Evolutionary conservation across 2,329 filamentous ascomycete genomes (phyloP), one percentile per base, ranked within the genome.

Genomic region (Epichloe elymi): DNA sequence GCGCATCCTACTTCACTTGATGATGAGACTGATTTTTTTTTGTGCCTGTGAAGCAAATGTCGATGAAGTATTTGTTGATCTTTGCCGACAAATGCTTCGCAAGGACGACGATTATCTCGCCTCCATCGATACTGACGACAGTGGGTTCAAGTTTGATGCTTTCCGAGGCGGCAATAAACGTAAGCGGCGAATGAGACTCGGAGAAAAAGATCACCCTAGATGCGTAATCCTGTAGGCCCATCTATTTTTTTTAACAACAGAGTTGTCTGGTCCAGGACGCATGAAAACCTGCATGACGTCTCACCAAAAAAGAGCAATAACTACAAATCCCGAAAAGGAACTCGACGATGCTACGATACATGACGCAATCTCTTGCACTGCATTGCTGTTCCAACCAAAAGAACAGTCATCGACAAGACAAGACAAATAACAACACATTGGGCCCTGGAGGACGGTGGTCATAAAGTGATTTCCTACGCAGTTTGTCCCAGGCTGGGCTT

Each of bases 51-150:
- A 23, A 80, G 76, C 85, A 56, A 95, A 95, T 59, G 89, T 95
- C 15, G 88, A 95, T 59, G 89, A 95, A 65, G 87, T 90, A 45
- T 95, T 95, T 67, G 71, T 87, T 57, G 86, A 93, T 65, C 76
- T 94, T 51, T 91, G 86, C 63, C 78, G 86, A 54, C 87, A 93
- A 66, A 88, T 94, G 70, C 80, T 93, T 52, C 76, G 82, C 55
- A 86, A 82, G 60, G 86, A 91, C 55, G 79, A 82, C 59, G 67
- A 70, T 15, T 53, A 53, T 19, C 65, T 70, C 23, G 55, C 61
- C 37, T 41, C 55, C 39, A 58, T 58, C 19, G 67, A 70, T 7
- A 62, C 60, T 15, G 66, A 70, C 17, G 66, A 73, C 15, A 66
- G 43, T 7, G 52, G 71, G 23, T 69, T 70, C 56, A 73, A 71